Percentiles rank a stretch among this genome's conserved stretches.
phyloP scores from a whole-genome alignment of 75 land plant species.

The Selaginella tamariscina region DNA sequence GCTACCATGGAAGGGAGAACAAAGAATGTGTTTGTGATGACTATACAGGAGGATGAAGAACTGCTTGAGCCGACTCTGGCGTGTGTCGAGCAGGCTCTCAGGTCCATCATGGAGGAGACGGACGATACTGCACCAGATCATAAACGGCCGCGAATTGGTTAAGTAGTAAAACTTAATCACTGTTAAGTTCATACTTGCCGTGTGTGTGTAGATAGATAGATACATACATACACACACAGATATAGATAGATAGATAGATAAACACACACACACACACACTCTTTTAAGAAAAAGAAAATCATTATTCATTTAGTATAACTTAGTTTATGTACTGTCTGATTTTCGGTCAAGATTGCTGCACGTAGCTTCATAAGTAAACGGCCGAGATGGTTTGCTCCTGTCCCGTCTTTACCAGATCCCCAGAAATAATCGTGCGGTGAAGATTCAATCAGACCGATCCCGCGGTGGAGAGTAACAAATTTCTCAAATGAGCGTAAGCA shows the following conservation, averaged over 20 bases:
- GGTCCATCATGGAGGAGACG: conserved; percentile 6
- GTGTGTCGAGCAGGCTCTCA: conserved; percentile 9
- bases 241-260: too few species aligned
- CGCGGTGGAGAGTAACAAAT: conserved; percentile 66
- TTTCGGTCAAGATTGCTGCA: conserved; percentile 16
- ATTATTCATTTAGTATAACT: too few species aligned
- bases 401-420: conserved; percentile 94
- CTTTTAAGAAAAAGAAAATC: too few species aligned
- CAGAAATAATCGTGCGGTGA: conserved; percentile 93
- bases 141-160: too few species aligned
- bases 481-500: conserved; percentile 42
- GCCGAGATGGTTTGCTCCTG: conserved; percentile 81
- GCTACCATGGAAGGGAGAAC: conserved; percentile 4
- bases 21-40: conserved; percentile 7
- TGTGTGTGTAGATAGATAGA: too few species aligned
- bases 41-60: background rate
- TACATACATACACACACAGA: too few species aligned
- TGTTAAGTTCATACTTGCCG: too few species aligned
- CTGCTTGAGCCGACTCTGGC: background rate
- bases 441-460: conserved; percentile 80
- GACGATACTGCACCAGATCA: too few species aligned
- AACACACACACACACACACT: too few species aligned
- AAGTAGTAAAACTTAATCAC: too few species aligned
- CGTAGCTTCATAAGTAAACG: conserved; percentile 78
- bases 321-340: too few species aligned